phyloP scores from a whole-genome alignment of 805 yeast genomes.

The Teunomyces gatunensis region DNA sequence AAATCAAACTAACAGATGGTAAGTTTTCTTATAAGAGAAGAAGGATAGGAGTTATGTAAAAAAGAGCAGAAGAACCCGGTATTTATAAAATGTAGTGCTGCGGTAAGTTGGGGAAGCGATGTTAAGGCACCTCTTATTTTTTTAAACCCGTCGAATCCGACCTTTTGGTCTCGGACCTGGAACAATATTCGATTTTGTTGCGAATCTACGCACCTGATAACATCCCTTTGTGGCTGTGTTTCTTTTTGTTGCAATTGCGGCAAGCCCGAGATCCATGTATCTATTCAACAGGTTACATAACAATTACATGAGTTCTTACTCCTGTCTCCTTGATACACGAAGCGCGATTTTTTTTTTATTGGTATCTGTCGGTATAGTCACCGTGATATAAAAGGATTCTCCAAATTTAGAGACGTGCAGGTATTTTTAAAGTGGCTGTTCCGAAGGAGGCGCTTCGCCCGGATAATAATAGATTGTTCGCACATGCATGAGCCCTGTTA shows the following conservation, averaged over 20 bases:
- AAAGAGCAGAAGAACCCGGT: not conserved
- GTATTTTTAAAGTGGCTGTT: not conserved
- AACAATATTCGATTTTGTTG: not conserved
- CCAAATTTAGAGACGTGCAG: not conserved
- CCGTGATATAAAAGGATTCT: not conserved
- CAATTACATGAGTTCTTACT: not conserved
- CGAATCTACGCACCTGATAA: not conserved
- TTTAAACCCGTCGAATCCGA: not conserved
- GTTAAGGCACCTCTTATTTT: not conserved
- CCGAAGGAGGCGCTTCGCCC: not conserved
- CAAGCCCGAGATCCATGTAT: not conserved
- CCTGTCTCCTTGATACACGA: not conserved
- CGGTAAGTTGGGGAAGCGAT: not conserved
- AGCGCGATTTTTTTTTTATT: not conserved
- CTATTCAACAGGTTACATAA: not conserved
- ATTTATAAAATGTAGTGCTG: not conserved
- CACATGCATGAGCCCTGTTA: not conserved
- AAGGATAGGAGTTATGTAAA: too few species aligned
- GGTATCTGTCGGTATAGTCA: not conserved
- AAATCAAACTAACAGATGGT: not conserved
- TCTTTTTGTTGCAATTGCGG: not conserved
- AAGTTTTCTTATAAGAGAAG: too few species aligned
- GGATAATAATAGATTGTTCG: not conserved
- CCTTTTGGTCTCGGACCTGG: not conserved
- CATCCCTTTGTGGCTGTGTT: slow-evolving; percentile 1